Evolutionary conservation across 1,284 basidiomycete species (phyloP).

Genomic region (Apiotrichum veenhuisii): DNA sequence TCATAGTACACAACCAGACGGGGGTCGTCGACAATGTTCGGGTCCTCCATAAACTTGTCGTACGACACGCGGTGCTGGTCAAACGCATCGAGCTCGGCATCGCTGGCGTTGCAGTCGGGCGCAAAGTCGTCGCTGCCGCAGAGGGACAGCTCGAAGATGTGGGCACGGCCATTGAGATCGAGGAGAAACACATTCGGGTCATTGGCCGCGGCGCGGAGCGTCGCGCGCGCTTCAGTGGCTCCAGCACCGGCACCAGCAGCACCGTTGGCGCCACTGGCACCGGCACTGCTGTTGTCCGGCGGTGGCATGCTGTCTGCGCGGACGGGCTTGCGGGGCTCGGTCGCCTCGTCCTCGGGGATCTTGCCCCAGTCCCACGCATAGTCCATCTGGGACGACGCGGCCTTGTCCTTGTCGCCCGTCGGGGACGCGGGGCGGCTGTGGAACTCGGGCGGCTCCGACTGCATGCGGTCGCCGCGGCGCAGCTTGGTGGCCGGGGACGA

Average conservation of each 20-base stretch:
- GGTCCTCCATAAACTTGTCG: conserved; percentile 53
- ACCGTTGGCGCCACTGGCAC: conserved; percentile 4
- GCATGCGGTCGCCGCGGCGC: conserved; percentile 7
- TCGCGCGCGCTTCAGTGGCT: neutral
- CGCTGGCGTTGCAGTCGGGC: conserved; percentile 24
- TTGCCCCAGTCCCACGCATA: conserved; percentile 48
- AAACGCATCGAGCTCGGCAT: conserved; percentile 44
- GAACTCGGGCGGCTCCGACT: conserved; percentile 18
- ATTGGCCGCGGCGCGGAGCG: conserved; percentile 48
- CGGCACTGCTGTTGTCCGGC: neutral
- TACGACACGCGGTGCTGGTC: conserved; percentile 52
- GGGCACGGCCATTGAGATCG: conserved; percentile 43
- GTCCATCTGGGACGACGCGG: conserved; percentile 26
- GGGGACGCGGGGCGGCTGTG: conserved; percentile 17
- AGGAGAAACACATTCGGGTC: conserved; percentile 53
- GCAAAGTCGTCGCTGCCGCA: conserved; percentile 42
- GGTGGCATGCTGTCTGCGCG: conserved; percentile 12
- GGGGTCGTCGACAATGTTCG: conserved; percentile 52
- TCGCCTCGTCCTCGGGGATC: conserved; percentile 19
- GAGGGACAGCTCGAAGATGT: conserved; percentile 54
- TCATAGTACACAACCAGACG: conserved; percentile 53
- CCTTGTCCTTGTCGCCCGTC: neutral
- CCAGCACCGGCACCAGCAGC: conserved; percentile 2
- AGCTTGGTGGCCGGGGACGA: conserved; percentile 3
- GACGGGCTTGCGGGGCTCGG: neutral